Evolutionary conservation across 495 filamentous ascomycete species (phyloP).

Genomic region (Hypoxylon cercidicola): DNA sequence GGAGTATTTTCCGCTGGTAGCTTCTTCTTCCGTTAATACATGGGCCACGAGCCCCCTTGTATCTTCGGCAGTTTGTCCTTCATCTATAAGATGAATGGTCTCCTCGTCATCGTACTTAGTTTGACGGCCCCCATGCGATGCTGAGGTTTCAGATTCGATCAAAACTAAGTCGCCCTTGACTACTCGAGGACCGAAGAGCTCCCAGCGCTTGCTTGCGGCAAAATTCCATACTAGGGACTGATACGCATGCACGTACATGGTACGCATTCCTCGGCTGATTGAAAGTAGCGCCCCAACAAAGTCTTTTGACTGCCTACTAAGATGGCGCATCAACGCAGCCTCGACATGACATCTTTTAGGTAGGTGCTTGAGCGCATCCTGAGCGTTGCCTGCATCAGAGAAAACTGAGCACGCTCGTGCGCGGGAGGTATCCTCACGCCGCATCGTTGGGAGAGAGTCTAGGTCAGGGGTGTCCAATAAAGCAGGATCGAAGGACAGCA

Average conservation of each 20-base stretch:
- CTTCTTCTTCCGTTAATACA: slow-evolving; percentile 77
- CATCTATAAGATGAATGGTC: slow-evolving; percentile 70
- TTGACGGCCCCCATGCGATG: slow-evolving; percentile 30
- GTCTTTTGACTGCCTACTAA: slow-evolving; percentile 66
- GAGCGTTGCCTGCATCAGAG: slow-evolving; percentile 63
- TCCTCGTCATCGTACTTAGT: slow-evolving; percentile 37
- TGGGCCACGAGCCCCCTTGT: slow-evolving; percentile 79
- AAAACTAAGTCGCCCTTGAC: slow-evolving; percentile 90
- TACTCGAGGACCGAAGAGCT: slow-evolving; percentile 72
- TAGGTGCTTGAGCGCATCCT: slow-evolving; percentile 70
- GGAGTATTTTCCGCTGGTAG: slow-evolving; percentile 77
- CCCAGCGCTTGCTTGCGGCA: slow-evolving; percentile 81
- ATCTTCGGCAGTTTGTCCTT: slow-evolving; percentile 69
- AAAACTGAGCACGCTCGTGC: slow-evolving; percentile 80
- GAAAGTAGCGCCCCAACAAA: slow-evolving; percentile 79
- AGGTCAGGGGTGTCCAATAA: slow-evolving; percentile 58
- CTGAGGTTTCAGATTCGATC: slow-evolving; percentile 50
- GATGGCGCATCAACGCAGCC: slow-evolving; percentile 75
- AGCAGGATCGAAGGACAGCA: slow-evolving; percentile 73
- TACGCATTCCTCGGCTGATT: slow-evolving; percentile 79
- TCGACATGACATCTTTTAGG: slow-evolving; percentile 87
- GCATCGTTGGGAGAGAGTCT: slow-evolving; percentile 19
- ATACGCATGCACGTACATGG: slow-evolving; percentile 97
- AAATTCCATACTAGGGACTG: slow-evolving; percentile 94
- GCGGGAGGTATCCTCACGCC: slow-evolving; percentile 76